These are phyloP conservation scores for Tanacetum coccineum DNA, from an alignment of 129 eudicot genomes.

Conservation along the genomic window DNA sequence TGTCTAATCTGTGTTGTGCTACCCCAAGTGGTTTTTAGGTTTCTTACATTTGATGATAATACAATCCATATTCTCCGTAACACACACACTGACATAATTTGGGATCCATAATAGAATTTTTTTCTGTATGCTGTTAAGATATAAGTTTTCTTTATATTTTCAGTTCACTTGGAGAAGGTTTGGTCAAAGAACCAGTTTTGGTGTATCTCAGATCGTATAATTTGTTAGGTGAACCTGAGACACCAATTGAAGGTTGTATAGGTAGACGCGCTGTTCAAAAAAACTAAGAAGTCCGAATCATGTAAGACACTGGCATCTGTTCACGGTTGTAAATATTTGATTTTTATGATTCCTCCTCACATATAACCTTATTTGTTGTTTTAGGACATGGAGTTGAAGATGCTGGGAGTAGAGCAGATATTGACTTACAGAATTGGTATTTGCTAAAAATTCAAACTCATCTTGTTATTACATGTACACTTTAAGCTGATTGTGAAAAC, in stretches of 20 bases:
- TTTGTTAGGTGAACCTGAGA: constrained; percentile 91
- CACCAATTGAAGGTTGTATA: constrained; percentile 87
- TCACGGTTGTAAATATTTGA: constrained; percentile 21
- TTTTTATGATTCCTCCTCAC: constrained; percentile 23
- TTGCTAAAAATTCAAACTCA: constrained; percentile 18
- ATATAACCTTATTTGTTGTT: constrained; percentile 17
- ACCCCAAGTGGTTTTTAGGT: background rate
- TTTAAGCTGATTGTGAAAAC: constrained; percentile 3
- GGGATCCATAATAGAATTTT: constrained; percentile 6
- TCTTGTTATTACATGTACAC: constrained; percentile 5
- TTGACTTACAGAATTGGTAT: constrained; percentile 81
- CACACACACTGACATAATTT: background rate
- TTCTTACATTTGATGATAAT: background rate
- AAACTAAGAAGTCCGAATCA: constrained; percentile 75
- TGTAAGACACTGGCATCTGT: constrained; percentile 43
- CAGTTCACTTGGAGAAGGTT: constrained; percentile 99
- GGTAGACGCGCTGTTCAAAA: constrained; percentile 83
- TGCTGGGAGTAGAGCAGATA: constrained; percentile 69
- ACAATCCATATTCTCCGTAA: background rate
- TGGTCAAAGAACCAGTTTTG: constrained; percentile 98
- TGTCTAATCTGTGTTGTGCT: constrained; percentile 13
- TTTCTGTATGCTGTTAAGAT: constrained; percentile 6
- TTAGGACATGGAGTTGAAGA: constrained; percentile 94
- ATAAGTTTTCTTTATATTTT: constrained; percentile 19
- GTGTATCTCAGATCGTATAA: constrained; percentile 82